Evolutionary conservation across 495 filamentous ascomycete genomes (phyloP), one percentile per base, ranked within the genome.

Genomic region (Penicillium alfredii): DNA sequence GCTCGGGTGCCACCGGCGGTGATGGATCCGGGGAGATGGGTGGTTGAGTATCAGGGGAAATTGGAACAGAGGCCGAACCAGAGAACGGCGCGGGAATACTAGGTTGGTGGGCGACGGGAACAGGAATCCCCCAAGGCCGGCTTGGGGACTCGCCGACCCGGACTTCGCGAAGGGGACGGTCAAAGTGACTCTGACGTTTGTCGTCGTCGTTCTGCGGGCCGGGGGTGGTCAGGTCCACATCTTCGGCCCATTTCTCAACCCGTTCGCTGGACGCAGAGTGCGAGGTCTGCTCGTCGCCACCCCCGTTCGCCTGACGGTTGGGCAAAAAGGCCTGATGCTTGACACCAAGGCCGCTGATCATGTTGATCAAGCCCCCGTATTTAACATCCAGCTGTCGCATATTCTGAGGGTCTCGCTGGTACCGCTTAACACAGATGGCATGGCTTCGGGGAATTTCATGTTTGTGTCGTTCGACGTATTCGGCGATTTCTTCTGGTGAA

Each of bases 371-470:
- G 49, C 77, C 87, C 3, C 87, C 88, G 45, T 95, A 95, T 49
- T 95, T 95, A 25, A 84, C 85, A 52, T 95, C 88, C 16, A 95
- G 67, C 50, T 88, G 81, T 36, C 76, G 76, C 48, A 94, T 86
- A 41, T 84, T 82, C 41, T 82, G 74, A 17, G 84, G 78, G 52
- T 89, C 88, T 53, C 73, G 76, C 55, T 94, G 87, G 57, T 88
- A 93, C 24, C 88, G 76, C 44, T 80, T 77, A 36, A 95, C 83
- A 55, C 88, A 95, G 12, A 94, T 77, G 42, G 88, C 86, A 60
- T 95, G 88, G 48, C 86, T 92, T 40, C 88, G 72, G 3, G 88
- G 88, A 17, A 95, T 76, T 46, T 94, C 84, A 50, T 95, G 88
- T 56, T 94, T 94, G 64, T 95, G 88, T 14, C 76, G 82, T 56